These are phyloP conservation scores for Gossypium thurberi DNA, from an alignment of 345 rosid species.

Conservation along the genomic window DNA sequence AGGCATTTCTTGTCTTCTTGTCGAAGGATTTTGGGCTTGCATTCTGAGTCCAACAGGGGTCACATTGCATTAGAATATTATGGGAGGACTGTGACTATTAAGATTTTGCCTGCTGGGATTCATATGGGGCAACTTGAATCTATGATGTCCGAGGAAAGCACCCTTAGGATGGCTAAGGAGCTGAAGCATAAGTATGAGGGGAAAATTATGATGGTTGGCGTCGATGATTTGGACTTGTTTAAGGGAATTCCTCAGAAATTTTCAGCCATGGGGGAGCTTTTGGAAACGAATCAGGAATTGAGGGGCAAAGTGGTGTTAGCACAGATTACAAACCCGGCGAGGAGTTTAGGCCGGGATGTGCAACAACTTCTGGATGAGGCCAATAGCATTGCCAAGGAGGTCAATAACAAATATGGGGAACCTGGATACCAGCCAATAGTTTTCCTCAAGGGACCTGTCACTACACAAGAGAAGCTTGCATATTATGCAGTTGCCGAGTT, in stretches of 20 bases:
- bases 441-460: conserved; percentile 40
- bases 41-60: conserved; percentile 74
- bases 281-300: conserved; percentile 36
- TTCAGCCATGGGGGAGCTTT: conserved; percentile 55
- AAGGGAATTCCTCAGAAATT: conserved; percentile 75
- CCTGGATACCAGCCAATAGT: conserved; percentile 65
- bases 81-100: conserved; percentile 68
- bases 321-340: conserved; percentile 76
- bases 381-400: conserved; percentile 31
- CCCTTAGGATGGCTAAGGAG: conserved; percentile 38
- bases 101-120: conserved; percentile 73
- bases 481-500: conserved; percentile 68
- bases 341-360: conserved; percentile 72
- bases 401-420: conserved; percentile 45
- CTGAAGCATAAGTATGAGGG: conserved; percentile 51
- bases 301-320: conserved; percentile 57
- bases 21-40: conserved; percentile 72
- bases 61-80: conserved; percentile 74
- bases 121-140: conserved; percentile 67
- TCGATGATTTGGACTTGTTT: conserved; percentile 75
- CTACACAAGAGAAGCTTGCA: conserved; percentile 57
- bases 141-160: conserved; percentile 31
- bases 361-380: conserved; percentile 48
- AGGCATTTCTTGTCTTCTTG: conserved; percentile 83
- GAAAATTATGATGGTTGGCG: conserved; percentile 55